Conservation (phyloP, 2,329 filamentous ascomycete genomes). For the Dactylellina sp. region DNA sequence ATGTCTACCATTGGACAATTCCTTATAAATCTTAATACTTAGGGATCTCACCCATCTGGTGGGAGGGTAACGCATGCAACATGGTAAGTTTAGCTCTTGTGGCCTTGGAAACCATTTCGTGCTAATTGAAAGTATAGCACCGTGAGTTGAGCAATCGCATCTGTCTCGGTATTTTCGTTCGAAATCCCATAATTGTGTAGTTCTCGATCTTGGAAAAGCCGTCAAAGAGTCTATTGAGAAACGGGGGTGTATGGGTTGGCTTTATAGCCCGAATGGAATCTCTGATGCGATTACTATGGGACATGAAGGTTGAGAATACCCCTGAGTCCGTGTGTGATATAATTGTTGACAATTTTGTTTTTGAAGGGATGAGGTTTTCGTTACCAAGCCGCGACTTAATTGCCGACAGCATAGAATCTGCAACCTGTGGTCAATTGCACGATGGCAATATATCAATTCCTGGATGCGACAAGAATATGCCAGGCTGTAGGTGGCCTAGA, state of each 20-base stretch:
- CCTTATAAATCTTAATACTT: conserved; percentile 33
- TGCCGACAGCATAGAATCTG: conserved; percentile 84
- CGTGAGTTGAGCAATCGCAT: conserved; percentile 62
- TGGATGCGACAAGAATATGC: conserved; percentile 98
- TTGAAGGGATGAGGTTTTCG: conserved; percentile 87
- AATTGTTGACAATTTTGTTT: conserved; percentile 19
- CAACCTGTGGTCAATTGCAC: conserved; percentile 87
- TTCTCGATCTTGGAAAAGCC: conserved; percentile 86
- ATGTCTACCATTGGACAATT: neutral
- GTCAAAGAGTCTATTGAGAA: conserved; percentile 84
- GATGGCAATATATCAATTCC: conserved; percentile 94
- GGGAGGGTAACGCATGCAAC: conserved; percentile 97
- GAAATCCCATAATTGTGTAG: conserved; percentile 64
- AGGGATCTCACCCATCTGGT: conserved; percentile 85
- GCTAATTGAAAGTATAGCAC: conserved; percentile 66
- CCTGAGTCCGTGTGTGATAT: neutral
- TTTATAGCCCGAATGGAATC: conserved; percentile 87
- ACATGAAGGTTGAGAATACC: conserved; percentile 75
- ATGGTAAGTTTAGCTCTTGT: conserved; percentile 67
- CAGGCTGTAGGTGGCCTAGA: conserved; percentile 69
- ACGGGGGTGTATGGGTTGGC: conserved; percentile 91
- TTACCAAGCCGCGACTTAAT: conserved; percentile 92
- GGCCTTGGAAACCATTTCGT: neutral
- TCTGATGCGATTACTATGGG: conserved; percentile 94
- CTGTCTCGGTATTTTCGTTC: neutral